Conservation (phyloP, 805 yeast species). For the Lipomyces anomalus region DNA sequence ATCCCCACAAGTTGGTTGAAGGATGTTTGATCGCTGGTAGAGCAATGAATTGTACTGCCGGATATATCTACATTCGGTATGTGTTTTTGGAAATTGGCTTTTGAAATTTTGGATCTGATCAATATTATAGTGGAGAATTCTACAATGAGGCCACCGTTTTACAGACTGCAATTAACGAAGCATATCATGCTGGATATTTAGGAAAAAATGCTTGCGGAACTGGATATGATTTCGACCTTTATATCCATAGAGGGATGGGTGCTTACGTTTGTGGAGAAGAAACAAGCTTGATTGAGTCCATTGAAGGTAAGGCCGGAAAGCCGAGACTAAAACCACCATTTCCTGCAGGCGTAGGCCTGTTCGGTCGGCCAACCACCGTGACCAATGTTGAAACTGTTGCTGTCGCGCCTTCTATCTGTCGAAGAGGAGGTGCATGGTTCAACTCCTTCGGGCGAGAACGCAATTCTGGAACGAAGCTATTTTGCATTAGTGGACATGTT, state of each 20-base stretch:
- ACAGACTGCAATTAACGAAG: conserved; percentile 82
- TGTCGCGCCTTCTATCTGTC: conserved; percentile 81
- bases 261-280: conserved; percentile 92
- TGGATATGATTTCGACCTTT: conserved; percentile 78
- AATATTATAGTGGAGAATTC: conserved; percentile 62
- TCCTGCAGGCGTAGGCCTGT: conserved; percentile 90
- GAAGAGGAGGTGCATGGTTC: conserved; percentile 89
- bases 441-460: conserved; percentile 78
- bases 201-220: conserved; percentile 86
- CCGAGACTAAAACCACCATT: conserved; percentile 92
- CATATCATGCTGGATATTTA: conserved; percentile 70
- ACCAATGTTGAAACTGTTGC: conserved; percentile 89
- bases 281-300: conserved; percentile 79
- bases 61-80: conserved; percentile 73
- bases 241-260: conserved; percentile 87
- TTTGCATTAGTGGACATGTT: conserved; percentile 84
- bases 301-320: conserved; percentile 91
- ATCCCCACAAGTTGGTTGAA: conserved; percentile 85
- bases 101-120: neutral
- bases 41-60: conserved; percentile 91
- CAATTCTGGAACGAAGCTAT: conserved; percentile 76
- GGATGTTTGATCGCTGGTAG: conserved; percentile 88
- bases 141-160: conserved; percentile 70
- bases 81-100: neutral
- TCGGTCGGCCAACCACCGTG: conserved; percentile 87